Evolutionary conservation across 768 basidiomycete species (phyloP).

Genomic region (Termitomyces sp.): DNA sequence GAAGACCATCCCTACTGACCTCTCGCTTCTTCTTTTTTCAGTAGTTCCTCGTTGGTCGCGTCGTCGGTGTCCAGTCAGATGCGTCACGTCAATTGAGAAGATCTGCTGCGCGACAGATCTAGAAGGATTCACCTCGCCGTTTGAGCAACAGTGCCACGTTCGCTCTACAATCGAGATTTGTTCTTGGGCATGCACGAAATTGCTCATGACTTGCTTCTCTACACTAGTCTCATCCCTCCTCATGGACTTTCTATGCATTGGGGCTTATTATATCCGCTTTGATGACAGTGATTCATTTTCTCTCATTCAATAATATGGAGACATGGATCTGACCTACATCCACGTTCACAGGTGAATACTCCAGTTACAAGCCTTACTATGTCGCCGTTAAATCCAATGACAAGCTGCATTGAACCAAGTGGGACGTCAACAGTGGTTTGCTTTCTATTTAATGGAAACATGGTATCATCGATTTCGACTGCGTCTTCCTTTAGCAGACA

Average conservation of each 20-base stretch:
- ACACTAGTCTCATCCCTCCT: background rate
- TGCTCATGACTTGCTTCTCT: background rate
- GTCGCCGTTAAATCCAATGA: background rate
- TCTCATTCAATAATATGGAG: no score
- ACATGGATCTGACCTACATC: background rate
- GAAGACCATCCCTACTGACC: no score
- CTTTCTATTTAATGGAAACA: no score
- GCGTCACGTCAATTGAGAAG: background rate
- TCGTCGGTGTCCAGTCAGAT: background rate
- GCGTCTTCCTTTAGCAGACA: background rate
- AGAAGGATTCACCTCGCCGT: background rate
- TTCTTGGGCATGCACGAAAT: background rate
- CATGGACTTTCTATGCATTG: background rate
- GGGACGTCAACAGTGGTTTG: background rate
- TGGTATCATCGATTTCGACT: background rate
- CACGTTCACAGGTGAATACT: background rate
- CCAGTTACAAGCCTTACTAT: background rate
- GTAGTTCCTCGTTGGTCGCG: background rate
- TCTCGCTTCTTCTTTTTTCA: no score
- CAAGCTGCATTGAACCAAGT: background rate
- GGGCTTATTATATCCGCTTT: no score
- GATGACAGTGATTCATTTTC: background rate
- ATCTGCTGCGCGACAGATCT: background rate
- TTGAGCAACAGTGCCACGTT: background rate
- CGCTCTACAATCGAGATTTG: background rate